Evolutionary conservation across 2,329 filamentous ascomycete genomes (phyloP).

Genomic region (Curvularia spicifera): DNA sequence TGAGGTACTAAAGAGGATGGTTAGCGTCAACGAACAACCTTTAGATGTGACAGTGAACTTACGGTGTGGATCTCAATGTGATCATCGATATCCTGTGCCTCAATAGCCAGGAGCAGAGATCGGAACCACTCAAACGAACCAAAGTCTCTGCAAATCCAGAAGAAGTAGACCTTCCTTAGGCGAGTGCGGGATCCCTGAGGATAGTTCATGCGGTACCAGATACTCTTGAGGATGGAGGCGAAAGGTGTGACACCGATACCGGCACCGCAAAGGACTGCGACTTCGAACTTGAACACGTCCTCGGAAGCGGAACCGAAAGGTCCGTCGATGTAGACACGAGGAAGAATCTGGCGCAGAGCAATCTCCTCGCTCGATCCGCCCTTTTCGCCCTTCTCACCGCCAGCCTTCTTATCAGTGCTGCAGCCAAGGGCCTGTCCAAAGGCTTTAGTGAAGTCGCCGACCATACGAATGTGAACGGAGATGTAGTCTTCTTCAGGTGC

Average conservation of each 20-base stretch:
- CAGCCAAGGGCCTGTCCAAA: conserved; percentile 76
- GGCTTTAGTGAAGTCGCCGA: conserved; percentile 79
- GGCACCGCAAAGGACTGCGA: conserved; percentile 58
- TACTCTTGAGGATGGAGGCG: conserved; percentile 71
- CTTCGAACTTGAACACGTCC: conserved; percentile 77
- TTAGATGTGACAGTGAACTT: conserved; percentile 28
- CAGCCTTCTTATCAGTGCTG: conserved; percentile 67
- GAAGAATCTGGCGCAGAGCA: conserved; percentile 75
- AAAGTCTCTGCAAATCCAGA: conserved; percentile 90
- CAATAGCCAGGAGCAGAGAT: conserved; percentile 80
- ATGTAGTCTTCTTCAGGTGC: conserved; percentile 91
- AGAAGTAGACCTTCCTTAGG: conserved; percentile 87
- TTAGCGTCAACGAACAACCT: conserved; percentile 18
- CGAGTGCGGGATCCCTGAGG: conserved; percentile 75
- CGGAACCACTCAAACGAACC: conserved; percentile 91
- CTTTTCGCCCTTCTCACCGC: conserved; percentile 53
- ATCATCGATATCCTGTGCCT: conserved; percentile 82
- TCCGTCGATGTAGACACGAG: conserved; percentile 81
- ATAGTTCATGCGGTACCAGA: conserved; percentile 94
- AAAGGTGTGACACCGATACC: conserved; percentile 62
- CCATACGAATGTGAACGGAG: conserved; percentile 81
- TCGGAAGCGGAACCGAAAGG: conserved; percentile 87
- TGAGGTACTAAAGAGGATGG: conserved; percentile 67
- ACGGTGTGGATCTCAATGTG: conserved; percentile 85
- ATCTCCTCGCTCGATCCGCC: conserved; percentile 70